phyloP scores from a whole-genome alignment of 1,139 yeast species.

The Meyerozyma athensensis region DNA sequence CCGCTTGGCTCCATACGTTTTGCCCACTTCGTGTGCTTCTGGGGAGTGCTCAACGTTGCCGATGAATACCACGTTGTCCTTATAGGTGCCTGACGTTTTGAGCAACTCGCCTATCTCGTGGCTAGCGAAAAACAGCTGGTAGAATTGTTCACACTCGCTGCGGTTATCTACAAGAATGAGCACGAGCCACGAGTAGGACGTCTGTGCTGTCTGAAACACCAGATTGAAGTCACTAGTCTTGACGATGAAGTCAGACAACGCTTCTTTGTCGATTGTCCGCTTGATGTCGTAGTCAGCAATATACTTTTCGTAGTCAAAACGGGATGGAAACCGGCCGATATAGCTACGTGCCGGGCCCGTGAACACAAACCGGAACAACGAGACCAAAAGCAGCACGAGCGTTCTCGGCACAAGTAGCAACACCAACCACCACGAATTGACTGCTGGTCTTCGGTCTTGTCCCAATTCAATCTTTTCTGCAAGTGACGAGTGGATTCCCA shows the following conservation, averaged over 20 bases:
- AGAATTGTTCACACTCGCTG: constrained; percentile 22
- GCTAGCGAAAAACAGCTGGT: constrained; percentile 24
- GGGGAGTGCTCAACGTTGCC: constrained; percentile 36
- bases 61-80: constrained; percentile 39
- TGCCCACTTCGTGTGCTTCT: constrained; percentile 50
- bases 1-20: constrained; percentile 32
- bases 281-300: constrained; percentile 9
- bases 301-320: constrained; percentile 14
- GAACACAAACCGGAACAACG: constrained; percentile 30
- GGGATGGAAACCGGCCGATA: constrained; percentile 9
- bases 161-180: constrained; percentile 37
- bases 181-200: constrained; percentile 42
- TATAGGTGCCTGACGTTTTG: constrained; percentile 29
- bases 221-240: constrained; percentile 35
- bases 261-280: not conserved
- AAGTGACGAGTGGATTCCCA: constrained; percentile 42
- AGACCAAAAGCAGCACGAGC: constrained; percentile 28
- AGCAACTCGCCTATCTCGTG: constrained; percentile 28
- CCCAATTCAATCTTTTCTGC: constrained; percentile 13
- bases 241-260: constrained; percentile 15
- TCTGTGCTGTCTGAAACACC: constrained; percentile 37
- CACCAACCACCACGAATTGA: constrained; percentile 36
- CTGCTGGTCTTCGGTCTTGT: constrained; percentile 10
- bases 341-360: constrained; percentile 16
- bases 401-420: constrained; percentile 44